Conservation (phyloP, 169 alveolate species). For the Plasmodium blacklocki region DNA sequence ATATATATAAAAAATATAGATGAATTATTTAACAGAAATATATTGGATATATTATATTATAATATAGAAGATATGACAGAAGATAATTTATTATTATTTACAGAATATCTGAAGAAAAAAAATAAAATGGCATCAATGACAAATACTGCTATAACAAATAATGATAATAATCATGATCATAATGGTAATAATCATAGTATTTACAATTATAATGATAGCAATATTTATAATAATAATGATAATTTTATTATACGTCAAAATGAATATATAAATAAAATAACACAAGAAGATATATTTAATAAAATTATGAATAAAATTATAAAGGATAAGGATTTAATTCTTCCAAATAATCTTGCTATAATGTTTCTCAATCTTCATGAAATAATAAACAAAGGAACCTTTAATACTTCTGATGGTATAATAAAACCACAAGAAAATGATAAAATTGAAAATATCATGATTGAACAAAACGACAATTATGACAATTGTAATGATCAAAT, state of each 20-base stretch:
- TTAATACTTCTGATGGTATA: neutral
- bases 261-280: neutral
- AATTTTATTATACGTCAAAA: neutral
- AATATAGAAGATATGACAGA: conserved; percentile 61
- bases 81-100: conserved; percentile 22
- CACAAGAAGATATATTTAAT: conserved; percentile 8
- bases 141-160: neutral
- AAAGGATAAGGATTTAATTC: conserved; percentile 45
- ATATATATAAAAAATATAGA: conserved; percentile 32
- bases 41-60: conserved; percentile 11
- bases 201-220: no score
- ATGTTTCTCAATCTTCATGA: conserved; percentile 40
- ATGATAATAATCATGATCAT: neutral
- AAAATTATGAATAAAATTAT: conserved; percentile 43
- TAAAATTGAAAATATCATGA: neutral
- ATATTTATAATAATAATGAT: neutral
- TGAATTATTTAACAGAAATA: conserved; percentile 10
- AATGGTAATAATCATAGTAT: no score
- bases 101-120: conserved; percentile 37
- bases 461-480: neutral
- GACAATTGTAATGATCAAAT: neutral
- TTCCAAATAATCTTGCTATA: conserved; percentile 51
- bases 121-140: neutral
- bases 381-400: neutral
- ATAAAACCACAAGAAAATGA: neutral